Conservation (phyloP, 2,329 filamentous ascomycete species). For the Zelopaecilomyces penicillatus region DNA sequence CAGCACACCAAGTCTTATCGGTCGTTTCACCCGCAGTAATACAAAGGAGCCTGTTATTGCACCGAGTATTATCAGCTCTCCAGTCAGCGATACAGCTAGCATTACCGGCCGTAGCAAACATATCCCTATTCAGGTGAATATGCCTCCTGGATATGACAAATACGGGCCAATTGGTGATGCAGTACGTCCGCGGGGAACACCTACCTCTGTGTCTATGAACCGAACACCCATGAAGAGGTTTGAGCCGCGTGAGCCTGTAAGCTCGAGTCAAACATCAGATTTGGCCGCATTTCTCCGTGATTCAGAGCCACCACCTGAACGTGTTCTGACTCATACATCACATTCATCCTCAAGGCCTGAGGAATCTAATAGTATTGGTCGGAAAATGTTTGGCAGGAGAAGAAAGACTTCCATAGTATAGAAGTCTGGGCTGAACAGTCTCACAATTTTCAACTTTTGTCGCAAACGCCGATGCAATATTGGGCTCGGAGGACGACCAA, state of each 20-base stretch:
- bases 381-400: constrained; percentile 41
- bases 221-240: constrained; percentile 49
- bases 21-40: constrained; percentile 40
- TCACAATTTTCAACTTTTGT: too few species aligned
- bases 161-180: constrained; percentile 21
- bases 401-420: constrained; percentile 36
- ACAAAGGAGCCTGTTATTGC: constrained; percentile 15
- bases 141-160: constrained; percentile 37
- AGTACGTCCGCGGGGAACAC: too few species aligned
- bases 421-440: background rate
- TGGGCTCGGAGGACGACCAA: too few species aligned
- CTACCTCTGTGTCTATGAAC: constrained; percentile 16
- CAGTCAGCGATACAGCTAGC: constrained; percentile 14
- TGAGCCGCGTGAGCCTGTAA: constrained; percentile 45
- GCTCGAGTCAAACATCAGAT: constrained; percentile 52
- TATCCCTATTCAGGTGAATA: constrained; percentile 45
- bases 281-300: constrained; percentile 65
- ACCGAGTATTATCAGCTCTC: constrained; percentile 1
- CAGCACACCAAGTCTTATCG: constrained; percentile 53
- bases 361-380: constrained; percentile 29
- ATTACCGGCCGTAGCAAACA: constrained; percentile 29
- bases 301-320: constrained; percentile 52
- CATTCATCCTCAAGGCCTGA: constrained; percentile 26
- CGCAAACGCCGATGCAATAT: too few species aligned
- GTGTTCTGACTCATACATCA: constrained; percentile 15